Percentiles rank a stretch among this genome's conserved stretches.
phyloP scores from a whole-genome alignment of 2,329 filamentous ascomycete genomes.

The Pyrenochaeta sp. region DNA sequence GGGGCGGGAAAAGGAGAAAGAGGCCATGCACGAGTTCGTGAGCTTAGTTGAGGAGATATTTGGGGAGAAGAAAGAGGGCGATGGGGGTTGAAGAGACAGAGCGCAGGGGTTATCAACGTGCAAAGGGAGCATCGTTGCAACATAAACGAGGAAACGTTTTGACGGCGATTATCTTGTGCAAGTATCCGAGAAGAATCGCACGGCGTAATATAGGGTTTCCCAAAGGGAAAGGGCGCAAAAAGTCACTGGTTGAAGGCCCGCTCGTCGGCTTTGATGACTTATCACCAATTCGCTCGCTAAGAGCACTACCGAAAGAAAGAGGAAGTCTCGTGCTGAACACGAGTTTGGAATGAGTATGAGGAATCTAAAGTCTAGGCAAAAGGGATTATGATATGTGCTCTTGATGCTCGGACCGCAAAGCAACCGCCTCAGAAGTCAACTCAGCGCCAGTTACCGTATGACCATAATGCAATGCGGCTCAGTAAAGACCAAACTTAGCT shows the following conservation, averaged over 20 bases:
- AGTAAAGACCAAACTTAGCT: background rate
- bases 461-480: background rate
- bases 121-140: background rate
- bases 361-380: background rate
- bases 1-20: conserved; percentile 43
- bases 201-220: background rate
- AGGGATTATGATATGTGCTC: background rate
- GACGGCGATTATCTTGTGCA: background rate
- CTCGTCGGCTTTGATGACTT: background rate
- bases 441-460: background rate
- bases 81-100: conserved; percentile 7
- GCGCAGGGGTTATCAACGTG: no score
- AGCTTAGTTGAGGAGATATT: conserved; percentile 37
- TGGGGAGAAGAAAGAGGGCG: conserved; percentile 13
- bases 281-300: background rate
- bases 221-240: no score
- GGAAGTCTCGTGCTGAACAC: background rate
- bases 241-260: no score
- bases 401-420: background rate
- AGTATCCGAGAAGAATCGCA: background rate
- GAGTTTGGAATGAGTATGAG: background rate
- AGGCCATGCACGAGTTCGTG: conserved; percentile 54
- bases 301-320: background rate
- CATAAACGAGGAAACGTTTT: background rate
- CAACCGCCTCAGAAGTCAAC: background rate